These are phyloP conservation scores for Sanchytrium tribonematis DNA, from an alignment of 371 early-diverging fungal genomes.

Conservation along the genomic window DNA sequence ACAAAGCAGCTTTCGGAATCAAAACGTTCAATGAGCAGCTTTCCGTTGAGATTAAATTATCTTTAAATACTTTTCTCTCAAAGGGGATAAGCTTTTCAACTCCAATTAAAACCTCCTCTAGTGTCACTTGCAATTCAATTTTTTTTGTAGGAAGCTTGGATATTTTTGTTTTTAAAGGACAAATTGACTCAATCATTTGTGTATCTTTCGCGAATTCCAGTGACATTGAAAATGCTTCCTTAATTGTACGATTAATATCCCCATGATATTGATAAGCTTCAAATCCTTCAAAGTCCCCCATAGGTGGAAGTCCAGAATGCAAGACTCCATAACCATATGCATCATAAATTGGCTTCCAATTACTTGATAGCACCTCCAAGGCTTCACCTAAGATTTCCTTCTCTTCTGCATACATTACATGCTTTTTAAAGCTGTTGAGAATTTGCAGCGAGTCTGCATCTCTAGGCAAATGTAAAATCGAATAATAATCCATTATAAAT, in stretches of 20 bases:
- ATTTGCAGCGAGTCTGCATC: not conserved
- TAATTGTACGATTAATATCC: not conserved
- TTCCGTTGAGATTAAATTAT: not conserved
- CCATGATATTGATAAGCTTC: not conserved
- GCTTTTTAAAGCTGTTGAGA: not conserved
- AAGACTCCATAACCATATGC: not conserved
- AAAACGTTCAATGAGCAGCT: not conserved
- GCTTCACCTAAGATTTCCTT: not conserved
- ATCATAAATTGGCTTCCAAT: not conserved
- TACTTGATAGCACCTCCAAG: not conserved
- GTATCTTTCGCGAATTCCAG: not conserved
- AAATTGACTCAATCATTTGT: not conserved
- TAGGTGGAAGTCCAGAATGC: not conserved
- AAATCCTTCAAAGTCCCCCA: not conserved
- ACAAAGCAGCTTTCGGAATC: not conserved
- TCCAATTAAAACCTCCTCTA: not conserved
- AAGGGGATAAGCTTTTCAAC: not conserved
- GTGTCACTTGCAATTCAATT: not conserved
- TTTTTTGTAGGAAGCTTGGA: not conserved
- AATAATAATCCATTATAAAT: not conserved
- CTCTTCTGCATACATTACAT: not conserved
- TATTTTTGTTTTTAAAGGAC: not conserved
- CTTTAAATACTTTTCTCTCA: not conserved
- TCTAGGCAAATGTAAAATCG: not conserved
- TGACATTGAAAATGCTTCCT: not conserved